A percentile compares a stretch with the other conserved stretches of the same genome.
Conservation (phyloP, 768 basidiomycete genomes). For the Mycena galopus region DNA sequence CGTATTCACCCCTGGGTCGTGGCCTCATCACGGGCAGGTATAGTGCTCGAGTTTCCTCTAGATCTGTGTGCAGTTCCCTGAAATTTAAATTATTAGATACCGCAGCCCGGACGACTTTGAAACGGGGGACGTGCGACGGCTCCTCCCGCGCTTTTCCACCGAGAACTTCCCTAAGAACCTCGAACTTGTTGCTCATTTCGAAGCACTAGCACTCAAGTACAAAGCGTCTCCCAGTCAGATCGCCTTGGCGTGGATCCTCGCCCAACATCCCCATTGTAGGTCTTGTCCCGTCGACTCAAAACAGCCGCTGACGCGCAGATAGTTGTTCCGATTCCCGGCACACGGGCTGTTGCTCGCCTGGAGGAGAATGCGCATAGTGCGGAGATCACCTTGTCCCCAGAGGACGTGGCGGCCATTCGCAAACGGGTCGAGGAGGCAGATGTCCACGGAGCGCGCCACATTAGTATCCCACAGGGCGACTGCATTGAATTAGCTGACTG, state of each 20-base stretch:
- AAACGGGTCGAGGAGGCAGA: conserved; percentile 41
- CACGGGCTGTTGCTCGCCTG: conserved; percentile 46
- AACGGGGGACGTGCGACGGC: conserved; percentile 43
- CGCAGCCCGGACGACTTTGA: conserved; percentile 42
- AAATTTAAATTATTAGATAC: conserved; percentile 3
- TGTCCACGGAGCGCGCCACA: conserved; percentile 33
- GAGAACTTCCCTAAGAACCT: conserved; percentile 53
- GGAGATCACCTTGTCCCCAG: conserved; percentile 37
- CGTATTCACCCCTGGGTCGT: conserved; percentile 49
- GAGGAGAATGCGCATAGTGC: conserved; percentile 50
- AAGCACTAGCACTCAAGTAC: conserved; percentile 46
- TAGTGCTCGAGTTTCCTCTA: background rate
- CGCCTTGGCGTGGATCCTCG: conserved; percentile 38
- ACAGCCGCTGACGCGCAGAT: background rate
- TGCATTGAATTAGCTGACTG: conserved; percentile 29
- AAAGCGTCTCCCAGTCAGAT: conserved; percentile 41
- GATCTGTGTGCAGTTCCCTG: background rate
- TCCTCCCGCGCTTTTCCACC: conserved; percentile 45
- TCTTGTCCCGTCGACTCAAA: background rate
- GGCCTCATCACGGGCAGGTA: conserved; percentile 49
- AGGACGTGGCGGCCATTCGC: conserved; percentile 45
- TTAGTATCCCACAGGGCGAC: conserved; percentile 10
- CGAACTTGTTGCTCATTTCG: conserved; percentile 48
- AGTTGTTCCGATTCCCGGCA: conserved; percentile 53
- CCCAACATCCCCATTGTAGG: conserved; percentile 29